Conservation (phyloP, 768 basidiomycete genomes). For the Clitopilus passeckerianus region DNA sequence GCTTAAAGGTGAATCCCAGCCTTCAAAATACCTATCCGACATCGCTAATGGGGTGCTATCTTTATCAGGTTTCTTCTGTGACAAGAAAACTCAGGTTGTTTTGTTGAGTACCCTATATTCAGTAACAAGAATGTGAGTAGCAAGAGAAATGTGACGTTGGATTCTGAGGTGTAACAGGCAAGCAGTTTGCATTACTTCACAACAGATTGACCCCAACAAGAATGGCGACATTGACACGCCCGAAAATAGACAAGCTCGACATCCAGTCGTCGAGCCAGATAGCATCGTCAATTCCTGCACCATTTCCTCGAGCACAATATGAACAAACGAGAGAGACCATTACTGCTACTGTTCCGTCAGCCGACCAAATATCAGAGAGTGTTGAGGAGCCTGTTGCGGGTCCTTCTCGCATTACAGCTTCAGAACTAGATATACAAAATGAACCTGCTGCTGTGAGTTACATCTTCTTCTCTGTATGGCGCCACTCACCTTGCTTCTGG, state of each 20-base stretch:
- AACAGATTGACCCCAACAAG: conserved; percentile 1
- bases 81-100: background rate
- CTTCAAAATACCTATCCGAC: background rate
- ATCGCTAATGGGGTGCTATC: background rate
- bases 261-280: conserved; percentile 13
- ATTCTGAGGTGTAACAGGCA: background rate
- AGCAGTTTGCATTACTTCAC: too few relatives aligned
- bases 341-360: background rate
- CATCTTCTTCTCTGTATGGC: background rate
- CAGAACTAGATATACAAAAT: background rate
- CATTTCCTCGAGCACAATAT: conserved; percentile 33
- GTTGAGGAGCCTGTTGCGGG: conserved; percentile 1
- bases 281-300: conserved; percentile 28
- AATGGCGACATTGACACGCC: conserved; percentile 38
- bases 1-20: background rate
- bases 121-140: background rate
- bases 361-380: background rate
- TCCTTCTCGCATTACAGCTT: conserved; percentile 1
- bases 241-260: conserved; percentile 18
- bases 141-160: background rate
- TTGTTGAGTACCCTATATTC: background rate
- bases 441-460: background rate
- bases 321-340: conserved; percentile 9
- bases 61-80: background rate
- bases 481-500: conserved; percentile 1